Base-by-base conservation (phyloP, 179 eudicot genomes). In the Actinidia arguta region DNA sequence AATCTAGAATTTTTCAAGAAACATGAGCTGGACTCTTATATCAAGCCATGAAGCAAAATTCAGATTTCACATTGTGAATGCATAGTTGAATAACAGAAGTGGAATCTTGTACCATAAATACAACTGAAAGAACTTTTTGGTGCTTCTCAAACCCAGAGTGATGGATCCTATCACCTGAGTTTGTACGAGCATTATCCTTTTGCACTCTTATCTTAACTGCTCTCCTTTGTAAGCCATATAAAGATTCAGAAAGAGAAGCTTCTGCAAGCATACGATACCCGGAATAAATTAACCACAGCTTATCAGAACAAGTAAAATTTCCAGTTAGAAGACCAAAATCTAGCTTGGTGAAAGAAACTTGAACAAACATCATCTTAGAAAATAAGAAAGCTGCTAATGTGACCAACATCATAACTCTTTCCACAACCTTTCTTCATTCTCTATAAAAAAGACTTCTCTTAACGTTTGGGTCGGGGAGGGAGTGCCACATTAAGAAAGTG, bases 181-280 rank as follows among this genome's bases (percentile, higher is more conserved):
- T 86, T 76, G 89, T 36, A 80, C 63, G 90, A 69, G 84, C 64
- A 85, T 59, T 78, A 73, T 88, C 90, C 86, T 88, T 93, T 81
- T 84, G 88, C 84, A 94, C 48, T 87, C 74, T 89, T 63, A 86
- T 80, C 42, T 80, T 90, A 76, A 85, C 93, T 80, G 92, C 89
- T 88, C 98, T 93, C 86, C 99, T 90, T 83, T 98, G 91, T 88
- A 96, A 87, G 27, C 99, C 99, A 86, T 96, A 96, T 78, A 96
- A 86, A 76, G 98, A 94, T 83, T 96, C 99, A 17, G 99, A 83
- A 84, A 96, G 94, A 10, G 97, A 96, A 81, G 97, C 99, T 88
- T 96, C 99, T 96, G 93, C 79, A 47, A 79, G 48, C 79, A 80
- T 42, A 82, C 73, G 73, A 75, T 31, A 76, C 68, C 4, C 5